A percentile compares a stretch with the other conserved stretches of the same genome.
Conservation (phyloP, 2,329 filamentous ascomycete species). For the Eurotiales sp. region DNA sequence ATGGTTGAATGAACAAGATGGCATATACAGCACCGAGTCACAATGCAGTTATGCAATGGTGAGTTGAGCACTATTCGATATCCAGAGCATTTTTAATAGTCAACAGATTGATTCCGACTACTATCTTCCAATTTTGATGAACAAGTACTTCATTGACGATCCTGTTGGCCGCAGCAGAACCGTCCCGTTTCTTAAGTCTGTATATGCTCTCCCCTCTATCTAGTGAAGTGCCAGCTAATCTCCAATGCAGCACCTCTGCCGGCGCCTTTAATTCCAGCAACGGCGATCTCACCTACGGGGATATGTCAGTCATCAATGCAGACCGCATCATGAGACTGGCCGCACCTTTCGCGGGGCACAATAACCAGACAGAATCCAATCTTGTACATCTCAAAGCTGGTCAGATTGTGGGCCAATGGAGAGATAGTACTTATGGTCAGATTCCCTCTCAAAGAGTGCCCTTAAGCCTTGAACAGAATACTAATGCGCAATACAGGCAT, state of each 20-base stretch:
- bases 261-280: slow-evolving; percentile 52
- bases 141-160: slow-evolving; percentile 55
- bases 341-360: slow-evolving; percentile 46
- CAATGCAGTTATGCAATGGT: slow-evolving; percentile 58
- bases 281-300: slow-evolving; percentile 49
- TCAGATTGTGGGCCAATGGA: slow-evolving; percentile 59
- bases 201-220: background rate
- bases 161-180: slow-evolving; percentile 37
- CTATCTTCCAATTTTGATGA: slow-evolving; percentile 56
- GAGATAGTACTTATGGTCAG: slow-evolving; percentile 55
- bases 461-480: background rate
- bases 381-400: slow-evolving; percentile 56
- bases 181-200: slow-evolving; percentile 32
- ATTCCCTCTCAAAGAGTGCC: background rate
- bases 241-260: slow-evolving; percentile 37
- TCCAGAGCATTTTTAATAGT: background rate
- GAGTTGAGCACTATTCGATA: slow-evolving; percentile 9
- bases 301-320: slow-evolving; percentile 51
- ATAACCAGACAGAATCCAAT: slow-evolving; percentile 50
- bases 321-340: slow-evolving; percentile 58
- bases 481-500: slow-evolving; percentile 29
- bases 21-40: slow-evolving; percentile 51
- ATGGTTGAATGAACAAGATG: slow-evolving; percentile 51
- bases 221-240: background rate
- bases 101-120: slow-evolving; percentile 58